Percentiles rank a stretch among this genome's conserved stretches.
These are phyloP conservation scores for Galeopsis tetrahit DNA, from an alignment of 257 asterid genomes.

Conservation along the genomic window DNA sequence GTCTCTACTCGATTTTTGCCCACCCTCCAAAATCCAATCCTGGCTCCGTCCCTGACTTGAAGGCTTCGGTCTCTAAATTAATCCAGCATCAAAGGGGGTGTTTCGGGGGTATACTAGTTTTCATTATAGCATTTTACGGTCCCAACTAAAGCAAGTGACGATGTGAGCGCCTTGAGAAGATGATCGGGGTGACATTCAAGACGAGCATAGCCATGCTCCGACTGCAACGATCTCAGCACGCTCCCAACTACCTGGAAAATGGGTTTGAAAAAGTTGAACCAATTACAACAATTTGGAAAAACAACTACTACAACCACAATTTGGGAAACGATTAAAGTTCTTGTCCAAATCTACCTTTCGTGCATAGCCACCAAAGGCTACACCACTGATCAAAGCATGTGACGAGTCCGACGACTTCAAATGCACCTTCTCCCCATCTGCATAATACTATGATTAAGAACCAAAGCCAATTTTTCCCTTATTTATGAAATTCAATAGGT, in stretches of 20 bases:
- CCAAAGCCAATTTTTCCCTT: too few relatives aligned
- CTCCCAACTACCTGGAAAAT: conserved; percentile 71
- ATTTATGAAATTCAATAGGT: too few relatives aligned
- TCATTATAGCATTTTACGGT: conserved; percentile 66
- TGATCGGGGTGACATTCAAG: conserved; percentile 72
- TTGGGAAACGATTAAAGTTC: not conserved
- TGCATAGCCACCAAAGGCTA: conserved; percentile 94
- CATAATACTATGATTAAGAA: not conserved
- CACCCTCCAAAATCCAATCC: too few relatives aligned
- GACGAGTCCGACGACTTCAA: conserved; percentile 36
- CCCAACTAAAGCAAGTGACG: conserved; percentile 76
- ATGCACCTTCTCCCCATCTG: conserved; percentile 17
- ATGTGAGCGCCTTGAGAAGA: conserved; percentile 67
- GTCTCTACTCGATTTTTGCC: too few relatives aligned
- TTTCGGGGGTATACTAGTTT: not conserved
- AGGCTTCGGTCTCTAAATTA: too few relatives aligned
- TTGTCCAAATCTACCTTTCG: conserved; percentile 56
- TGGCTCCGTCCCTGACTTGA: too few relatives aligned
- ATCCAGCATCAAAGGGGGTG: not conserved
- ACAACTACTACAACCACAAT: too few relatives aligned
- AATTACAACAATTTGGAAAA: not conserved
- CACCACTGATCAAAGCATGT: conserved; percentile 74
- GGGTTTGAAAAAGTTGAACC: not conserved
- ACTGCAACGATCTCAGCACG: conserved; percentile 57
- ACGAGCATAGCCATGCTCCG: conserved; percentile 49